Evolutionary conservation across 768 basidiomycete species (phyloP).

Genomic region (Serendipita indica): DNA sequence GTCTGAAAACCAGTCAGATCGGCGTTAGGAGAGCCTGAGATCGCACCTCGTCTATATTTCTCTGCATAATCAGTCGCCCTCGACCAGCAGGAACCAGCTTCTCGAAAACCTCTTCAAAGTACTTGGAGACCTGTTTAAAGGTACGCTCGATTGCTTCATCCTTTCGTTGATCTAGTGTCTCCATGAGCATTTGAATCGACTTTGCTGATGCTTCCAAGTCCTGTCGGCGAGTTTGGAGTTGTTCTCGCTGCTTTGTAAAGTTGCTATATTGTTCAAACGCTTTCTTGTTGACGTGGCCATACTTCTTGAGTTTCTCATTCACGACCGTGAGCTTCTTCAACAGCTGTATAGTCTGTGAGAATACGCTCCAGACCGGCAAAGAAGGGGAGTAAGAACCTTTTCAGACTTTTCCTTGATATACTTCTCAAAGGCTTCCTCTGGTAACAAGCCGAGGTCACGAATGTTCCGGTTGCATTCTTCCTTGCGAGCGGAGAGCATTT

Average conservation of each 20-base stretch:
- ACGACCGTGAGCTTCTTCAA: constrained; percentile 84
- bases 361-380: background rate
- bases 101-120: constrained; percentile 96
- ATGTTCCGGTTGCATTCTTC: constrained; percentile 94
- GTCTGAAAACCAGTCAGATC: background rate
- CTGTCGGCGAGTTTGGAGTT: constrained; percentile 68
- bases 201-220: constrained; percentile 81
- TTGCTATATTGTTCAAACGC: constrained; percentile 97
- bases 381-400: constrained; percentile 43
- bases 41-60: constrained; percentile 67
- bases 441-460: constrained; percentile 87
- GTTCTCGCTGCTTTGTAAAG: constrained; percentile 94
- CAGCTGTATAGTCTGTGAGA: constrained; percentile 35
- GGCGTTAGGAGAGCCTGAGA: constrained; percentile 10
- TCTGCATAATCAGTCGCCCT: constrained; percentile 84
- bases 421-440: constrained; percentile 95
- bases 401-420: constrained; percentile 82
- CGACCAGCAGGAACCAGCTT: constrained; percentile 87
- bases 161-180: constrained; percentile 89
- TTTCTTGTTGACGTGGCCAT: constrained; percentile 98
- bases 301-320: constrained; percentile 89
- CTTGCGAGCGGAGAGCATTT: constrained; percentile 67
- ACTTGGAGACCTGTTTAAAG: constrained; percentile 93
- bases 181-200: constrained; percentile 85
- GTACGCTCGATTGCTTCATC: constrained; percentile 98